Conservation (phyloP, 2,329 filamentous ascomycete species). For the Ascochyta viciae-villosae region DNA sequence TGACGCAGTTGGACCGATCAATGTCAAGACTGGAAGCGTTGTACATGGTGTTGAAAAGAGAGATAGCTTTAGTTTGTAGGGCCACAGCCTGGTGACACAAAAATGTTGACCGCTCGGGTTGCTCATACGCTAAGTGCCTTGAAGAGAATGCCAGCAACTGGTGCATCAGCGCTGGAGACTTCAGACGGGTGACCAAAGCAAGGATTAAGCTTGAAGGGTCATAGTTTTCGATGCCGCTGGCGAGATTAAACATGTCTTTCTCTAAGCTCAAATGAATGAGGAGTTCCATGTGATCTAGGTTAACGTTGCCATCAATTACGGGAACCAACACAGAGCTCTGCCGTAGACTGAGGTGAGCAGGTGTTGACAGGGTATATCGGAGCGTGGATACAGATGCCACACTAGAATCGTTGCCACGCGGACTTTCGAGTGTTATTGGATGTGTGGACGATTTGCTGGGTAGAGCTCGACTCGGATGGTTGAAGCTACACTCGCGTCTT, state of each 20-base stretch:
- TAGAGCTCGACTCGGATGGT: no score
- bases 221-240: constrained; percentile 23
- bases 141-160: constrained; percentile 49
- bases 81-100: constrained; percentile 27
- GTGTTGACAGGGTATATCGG: no score
- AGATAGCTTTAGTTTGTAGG: constrained; percentile 46
- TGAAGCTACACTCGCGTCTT: constrained; percentile 17
- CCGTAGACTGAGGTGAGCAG: no score
- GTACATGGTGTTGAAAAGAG: constrained; percentile 28
- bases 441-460: no score
- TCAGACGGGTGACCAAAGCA: constrained; percentile 30
- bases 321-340: background rate
- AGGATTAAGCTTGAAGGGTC: constrained; percentile 21
- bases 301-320: constrained; percentile 27
- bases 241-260: constrained; percentile 34
- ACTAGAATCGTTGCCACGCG: no score
- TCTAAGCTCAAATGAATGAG: constrained; percentile 39
- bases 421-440: no score
- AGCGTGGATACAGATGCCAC: no score
- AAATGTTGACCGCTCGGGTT: constrained; percentile 27
- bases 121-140: constrained; percentile 41
- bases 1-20: constrained; percentile 40
- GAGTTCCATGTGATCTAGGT: constrained; percentile 48
- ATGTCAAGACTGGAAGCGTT: constrained; percentile 12
- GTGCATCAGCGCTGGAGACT: constrained; percentile 48